Evolutionary conservation across 345 rosid genomes (phyloP).

Genomic region (Jatropha curcas): DNA sequence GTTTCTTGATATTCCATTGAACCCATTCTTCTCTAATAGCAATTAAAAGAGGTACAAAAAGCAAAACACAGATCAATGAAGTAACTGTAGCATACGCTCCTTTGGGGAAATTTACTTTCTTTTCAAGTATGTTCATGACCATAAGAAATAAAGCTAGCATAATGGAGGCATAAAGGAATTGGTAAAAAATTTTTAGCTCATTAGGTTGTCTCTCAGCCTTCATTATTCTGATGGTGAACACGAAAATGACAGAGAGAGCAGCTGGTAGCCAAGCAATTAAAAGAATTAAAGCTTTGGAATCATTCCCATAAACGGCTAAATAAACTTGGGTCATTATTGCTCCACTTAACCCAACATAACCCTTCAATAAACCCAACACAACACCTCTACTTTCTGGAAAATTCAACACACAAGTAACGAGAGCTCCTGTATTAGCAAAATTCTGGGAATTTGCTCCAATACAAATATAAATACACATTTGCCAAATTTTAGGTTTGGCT

Average conservation of each 20-base stretch:
- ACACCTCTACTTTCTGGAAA: constrained; percentile 86
- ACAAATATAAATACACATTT: constrained; percentile 78
- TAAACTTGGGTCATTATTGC: constrained; percentile 82
- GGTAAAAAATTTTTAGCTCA: constrained; percentile 59
- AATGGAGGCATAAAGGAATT: constrained; percentile 58
- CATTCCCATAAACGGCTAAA: constrained; percentile 74
- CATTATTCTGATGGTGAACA: constrained; percentile 57
- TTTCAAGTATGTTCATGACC: constrained; percentile 60
- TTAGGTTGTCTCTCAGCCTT: constrained; percentile 51
- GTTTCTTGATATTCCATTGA: constrained; percentile 53
- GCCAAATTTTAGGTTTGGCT: constrained; percentile 73
- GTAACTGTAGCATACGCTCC: constrained; percentile 53
- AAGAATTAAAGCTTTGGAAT: constrained; percentile 68
- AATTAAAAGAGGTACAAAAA: constrained; percentile 63
- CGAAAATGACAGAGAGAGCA: constrained; percentile 68
- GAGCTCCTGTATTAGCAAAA: constrained; percentile 83
- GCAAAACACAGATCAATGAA: constrained; percentile 45
- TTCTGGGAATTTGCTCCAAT: constrained; percentile 84
- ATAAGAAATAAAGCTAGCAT: constrained; percentile 70
- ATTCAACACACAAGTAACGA: constrained; percentile 81
- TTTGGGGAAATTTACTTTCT: constrained; percentile 44
- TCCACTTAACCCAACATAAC: constrained; percentile 81
- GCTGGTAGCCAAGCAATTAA: constrained; percentile 87
- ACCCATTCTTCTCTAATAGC: constrained; percentile 58
- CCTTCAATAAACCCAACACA: constrained; percentile 78